phyloP scores from a whole-genome alignment of 306 rosid species.

The Rubus idaeus region DNA sequence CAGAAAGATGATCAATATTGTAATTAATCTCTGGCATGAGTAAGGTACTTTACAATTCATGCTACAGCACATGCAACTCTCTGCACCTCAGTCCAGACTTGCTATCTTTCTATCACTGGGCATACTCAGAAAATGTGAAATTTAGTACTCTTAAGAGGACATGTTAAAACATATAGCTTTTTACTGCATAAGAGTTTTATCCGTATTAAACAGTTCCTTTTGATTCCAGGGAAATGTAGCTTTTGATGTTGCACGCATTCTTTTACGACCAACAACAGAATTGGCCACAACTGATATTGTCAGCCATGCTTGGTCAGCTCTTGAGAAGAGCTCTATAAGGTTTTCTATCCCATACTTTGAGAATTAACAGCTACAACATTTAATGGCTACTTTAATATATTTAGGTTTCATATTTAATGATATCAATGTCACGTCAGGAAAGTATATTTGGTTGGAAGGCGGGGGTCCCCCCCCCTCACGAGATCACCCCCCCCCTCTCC shows the following conservation, averaged over 20 bases:
- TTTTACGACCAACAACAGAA: constrained; percentile 65
- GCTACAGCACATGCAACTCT: neutral
- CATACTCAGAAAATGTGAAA: neutral
- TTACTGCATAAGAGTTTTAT: constrained; percentile 11
- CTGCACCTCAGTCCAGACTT: neutral
- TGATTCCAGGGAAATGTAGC: constrained; percentile 92
- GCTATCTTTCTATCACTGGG: neutral
- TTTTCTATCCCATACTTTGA: constrained; percentile 28
- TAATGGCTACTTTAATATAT: constrained; percentile 15
- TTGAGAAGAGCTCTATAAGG: constrained; percentile 83
- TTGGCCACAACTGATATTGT: constrained; percentile 85
- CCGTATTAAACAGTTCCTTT: constrained; percentile 17
- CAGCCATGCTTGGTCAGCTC: constrained; percentile 69
- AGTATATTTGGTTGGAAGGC: constrained; percentile 88
- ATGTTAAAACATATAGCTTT: constrained; percentile 10
- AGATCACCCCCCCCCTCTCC: too few species aligned
- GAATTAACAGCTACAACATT: constrained; percentile 7
- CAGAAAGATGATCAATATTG: neutral
- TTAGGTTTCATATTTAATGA: constrained; percentile 8
- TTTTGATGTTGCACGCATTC: constrained; percentile 86
- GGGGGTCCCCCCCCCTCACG: too few species aligned
- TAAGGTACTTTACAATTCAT: neutral
- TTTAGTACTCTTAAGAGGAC: neutral
- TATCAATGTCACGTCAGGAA: constrained; percentile 25
- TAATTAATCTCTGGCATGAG: neutral